These are phyloP conservation scores for Neonectria magnoliae DNA, from an alignment of 2,329 filamentous ascomycete species.

Conservation along the genomic window DNA sequence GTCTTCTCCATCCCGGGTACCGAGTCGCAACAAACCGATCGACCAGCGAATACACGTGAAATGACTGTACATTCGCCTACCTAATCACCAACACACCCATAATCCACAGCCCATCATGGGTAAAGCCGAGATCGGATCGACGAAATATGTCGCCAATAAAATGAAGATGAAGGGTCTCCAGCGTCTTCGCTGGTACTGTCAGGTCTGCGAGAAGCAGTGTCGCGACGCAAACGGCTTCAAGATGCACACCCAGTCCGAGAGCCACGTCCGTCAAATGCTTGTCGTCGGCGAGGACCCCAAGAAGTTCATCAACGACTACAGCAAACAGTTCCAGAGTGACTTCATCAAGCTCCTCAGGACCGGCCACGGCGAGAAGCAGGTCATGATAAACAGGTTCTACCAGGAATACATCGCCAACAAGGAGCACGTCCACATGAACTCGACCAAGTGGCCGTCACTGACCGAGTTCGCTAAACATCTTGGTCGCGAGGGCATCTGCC, in stretches of 20 bases:
- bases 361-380: slow-evolving; percentile 88
- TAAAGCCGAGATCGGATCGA: slow-evolving; percentile 89
- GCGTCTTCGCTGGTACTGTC: slow-evolving; percentile 90
- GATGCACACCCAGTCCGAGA: slow-evolving; percentile 85
- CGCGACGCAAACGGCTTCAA: slow-evolving; percentile 93
- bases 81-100: not conserved
- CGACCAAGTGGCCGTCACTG: slow-evolving; percentile 87
- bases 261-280: slow-evolving; percentile 89
- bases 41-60: not conserved
- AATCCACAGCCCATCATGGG: slow-evolving; percentile 71
- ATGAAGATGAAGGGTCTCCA: slow-evolving; percentile 84
- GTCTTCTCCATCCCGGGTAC: not conserved
- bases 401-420: slow-evolving; percentile 91
- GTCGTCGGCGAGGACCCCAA: slow-evolving; percentile 87
- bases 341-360: slow-evolving; percentile 83
- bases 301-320: slow-evolving; percentile 85
- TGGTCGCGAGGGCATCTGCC: slow-evolving; percentile 85
- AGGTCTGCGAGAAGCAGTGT: slow-evolving; percentile 73
- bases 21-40: not conserved
- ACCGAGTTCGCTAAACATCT: slow-evolving; percentile 91
- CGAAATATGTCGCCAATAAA: slow-evolving; percentile 91
- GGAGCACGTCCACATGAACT: slow-evolving; percentile 92
- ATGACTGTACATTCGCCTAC: not conserved
- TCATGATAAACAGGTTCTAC: slow-evolving; percentile 93
- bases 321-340: slow-evolving; percentile 81